Percentiles rank a stretch among this genome's conserved stretches.
phyloP scores from a whole-genome alignment of 2,329 filamentous ascomycete genomes.

The Verticillium dahliae region DNA sequence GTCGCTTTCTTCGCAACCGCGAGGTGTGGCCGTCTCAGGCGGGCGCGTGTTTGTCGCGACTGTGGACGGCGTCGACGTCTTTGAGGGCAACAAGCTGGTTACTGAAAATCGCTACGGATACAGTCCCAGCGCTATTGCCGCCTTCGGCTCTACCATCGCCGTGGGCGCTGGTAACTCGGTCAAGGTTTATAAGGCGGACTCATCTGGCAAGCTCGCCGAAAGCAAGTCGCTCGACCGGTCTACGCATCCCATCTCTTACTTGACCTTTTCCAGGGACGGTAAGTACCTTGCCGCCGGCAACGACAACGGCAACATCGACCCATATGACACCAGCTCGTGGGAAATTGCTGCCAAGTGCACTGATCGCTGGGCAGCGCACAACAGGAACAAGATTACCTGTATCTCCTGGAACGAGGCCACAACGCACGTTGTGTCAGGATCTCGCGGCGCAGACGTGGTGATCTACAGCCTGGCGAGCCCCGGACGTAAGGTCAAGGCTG shows the following conservation, averaged over 20 bases:
- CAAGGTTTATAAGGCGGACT: slow-evolving; percentile 62
- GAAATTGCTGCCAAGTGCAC: slow-evolving; percentile 55
- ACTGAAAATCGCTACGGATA: slow-evolving; percentile 54
- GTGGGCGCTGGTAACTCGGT: slow-evolving; percentile 71
- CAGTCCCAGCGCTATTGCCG: slow-evolving; percentile 65
- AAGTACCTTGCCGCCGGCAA: slow-evolving; percentile 75
- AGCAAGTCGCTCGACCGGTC: slow-evolving; percentile 57
- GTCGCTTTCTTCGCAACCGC: slow-evolving; percentile 74
- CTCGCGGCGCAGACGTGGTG: slow-evolving; percentile 84
- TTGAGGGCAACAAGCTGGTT: slow-evolving; percentile 54
- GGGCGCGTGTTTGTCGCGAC: slow-evolving; percentile 52
- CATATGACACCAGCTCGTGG: slow-evolving; percentile 61
- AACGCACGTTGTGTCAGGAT: slow-evolving; percentile 75
- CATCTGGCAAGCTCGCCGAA: slow-evolving; percentile 47
- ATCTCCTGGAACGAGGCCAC: slow-evolving; percentile 72
- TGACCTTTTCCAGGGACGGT: slow-evolving; percentile 81
- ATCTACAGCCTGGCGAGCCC: slow-evolving; percentile 85
- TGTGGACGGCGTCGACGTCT: slow-evolving; percentile 42
- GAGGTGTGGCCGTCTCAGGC: slow-evolving; percentile 55
- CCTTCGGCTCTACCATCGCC: slow-evolving; percentile 60
- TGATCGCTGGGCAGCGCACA: slow-evolving; percentile 62
- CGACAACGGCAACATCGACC: slow-evolving; percentile 78
- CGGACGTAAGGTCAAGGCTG: slow-evolving; percentile 73
- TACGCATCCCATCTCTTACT: slow-evolving; percentile 64
- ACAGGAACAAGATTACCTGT: slow-evolving; percentile 44